Conservation (phyloP, 192 early-diverging fungal genomes). For the Jimgerdemannia flammicorona region DNA sequence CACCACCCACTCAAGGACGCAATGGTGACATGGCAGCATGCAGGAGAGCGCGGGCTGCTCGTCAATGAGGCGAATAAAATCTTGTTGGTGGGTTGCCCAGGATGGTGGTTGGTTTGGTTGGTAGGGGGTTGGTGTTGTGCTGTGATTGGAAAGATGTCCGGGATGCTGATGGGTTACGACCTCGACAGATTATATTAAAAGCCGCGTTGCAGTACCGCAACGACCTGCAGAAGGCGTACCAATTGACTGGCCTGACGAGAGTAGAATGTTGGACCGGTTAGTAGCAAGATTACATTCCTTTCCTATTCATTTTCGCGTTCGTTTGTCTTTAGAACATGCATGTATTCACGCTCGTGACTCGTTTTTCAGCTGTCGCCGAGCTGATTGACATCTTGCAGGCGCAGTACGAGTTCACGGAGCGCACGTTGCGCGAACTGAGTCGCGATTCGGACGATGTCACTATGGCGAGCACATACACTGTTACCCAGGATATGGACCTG, state of each 20-base stretch:
- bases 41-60: neutral
- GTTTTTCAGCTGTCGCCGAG: neutral
- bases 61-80: neutral
- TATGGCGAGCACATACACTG: neutral
- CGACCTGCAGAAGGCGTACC: neutral
- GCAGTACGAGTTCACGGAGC: conserved; percentile 14
- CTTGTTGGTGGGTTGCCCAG: neutral
- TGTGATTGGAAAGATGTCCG: no score
- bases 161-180: neutral
- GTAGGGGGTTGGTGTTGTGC: neutral
- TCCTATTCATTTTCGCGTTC: no score
- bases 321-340: no score
- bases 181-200: neutral
- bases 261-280: neutral
- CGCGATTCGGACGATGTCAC: neutral
- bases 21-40: neutral
- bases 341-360: neutral
- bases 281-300: neutral
- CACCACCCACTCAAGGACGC: neutral
- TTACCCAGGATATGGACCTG: neutral
- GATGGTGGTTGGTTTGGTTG: no score
- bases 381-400: conserved; percentile 19
- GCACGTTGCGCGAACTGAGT: neutral
- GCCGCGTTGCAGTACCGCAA: neutral
- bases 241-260: neutral